Percentiles rank a stretch among this genome's conserved stretches.
phyloP scores from a whole-genome alignment of 2,329 filamentous ascomycete species.

The Cladophialophora yegresii region DNA sequence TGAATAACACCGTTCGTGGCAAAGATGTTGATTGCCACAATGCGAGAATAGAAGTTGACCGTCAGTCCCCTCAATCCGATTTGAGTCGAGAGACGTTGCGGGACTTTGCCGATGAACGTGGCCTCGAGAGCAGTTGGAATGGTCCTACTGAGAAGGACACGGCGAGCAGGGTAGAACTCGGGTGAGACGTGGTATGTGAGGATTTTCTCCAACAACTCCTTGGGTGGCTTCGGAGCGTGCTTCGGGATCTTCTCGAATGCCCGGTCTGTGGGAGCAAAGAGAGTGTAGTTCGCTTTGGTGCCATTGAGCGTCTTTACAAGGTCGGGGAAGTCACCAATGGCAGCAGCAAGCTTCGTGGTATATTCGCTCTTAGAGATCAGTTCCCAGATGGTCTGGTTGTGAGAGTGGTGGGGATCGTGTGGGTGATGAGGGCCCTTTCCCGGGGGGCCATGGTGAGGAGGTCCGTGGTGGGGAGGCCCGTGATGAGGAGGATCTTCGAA shows the following conservation, averaged over 20 bases:
- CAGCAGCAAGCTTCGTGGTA: constrained; percentile 72
- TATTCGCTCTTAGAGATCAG: constrained; percentile 73
- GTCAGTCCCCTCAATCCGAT: constrained; percentile 64
- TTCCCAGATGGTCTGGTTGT: constrained; percentile 76
- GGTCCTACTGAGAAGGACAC: constrained; percentile 70
- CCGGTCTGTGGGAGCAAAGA: constrained; percentile 76
- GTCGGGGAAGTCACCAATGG: constrained; percentile 72
- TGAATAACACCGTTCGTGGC: constrained; percentile 66
- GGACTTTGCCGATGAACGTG: constrained; percentile 61
- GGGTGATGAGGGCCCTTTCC: constrained; percentile 41
- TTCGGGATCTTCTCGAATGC: constrained; percentile 70
- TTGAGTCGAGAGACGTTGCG: constrained; percentile 72
- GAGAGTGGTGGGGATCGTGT: constrained; percentile 46
- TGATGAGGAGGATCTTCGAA: constrained; percentile 35
- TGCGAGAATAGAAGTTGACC: constrained; percentile 74
- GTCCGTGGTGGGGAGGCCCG: constrained; percentile 40
- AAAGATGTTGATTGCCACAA: constrained; percentile 71
- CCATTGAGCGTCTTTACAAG: constrained; percentile 73
- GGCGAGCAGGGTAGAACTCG: constrained; percentile 65
- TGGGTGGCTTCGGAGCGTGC: constrained; percentile 62
- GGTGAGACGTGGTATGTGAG: constrained; percentile 74
- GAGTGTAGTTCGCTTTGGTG: constrained; percentile 72
- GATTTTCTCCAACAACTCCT: constrained; percentile 69
- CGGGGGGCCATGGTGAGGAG: constrained; percentile 33
- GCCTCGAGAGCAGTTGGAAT: constrained; percentile 68